Base-by-base conservation (phyloP, 1,284 basidiomycete genomes). In the Rhodofomes roseus region DNA sequence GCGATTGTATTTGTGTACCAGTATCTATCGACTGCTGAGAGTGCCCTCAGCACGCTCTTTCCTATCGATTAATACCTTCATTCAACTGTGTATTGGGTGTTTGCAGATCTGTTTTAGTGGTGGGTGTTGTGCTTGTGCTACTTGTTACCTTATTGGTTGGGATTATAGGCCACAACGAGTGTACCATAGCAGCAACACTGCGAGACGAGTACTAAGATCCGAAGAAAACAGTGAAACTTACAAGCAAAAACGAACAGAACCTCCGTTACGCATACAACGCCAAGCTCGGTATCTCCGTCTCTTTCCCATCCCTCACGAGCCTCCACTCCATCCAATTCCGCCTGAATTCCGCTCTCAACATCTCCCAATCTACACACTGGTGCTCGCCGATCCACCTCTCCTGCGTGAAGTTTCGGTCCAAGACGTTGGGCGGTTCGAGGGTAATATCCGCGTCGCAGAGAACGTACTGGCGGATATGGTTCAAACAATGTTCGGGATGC, bases 371-470 rank as follows among this genome's bases (percentile, higher is more conserved):
- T 54, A 60, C 44, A 37, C 66, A 67, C 44, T 40, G 56, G 34
- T 60, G 66, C 56, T 58, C 64, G 5, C 58, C 64, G 1, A 61
- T 62, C 58, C 54, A 54, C 36, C 60, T 43, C 18, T 58, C 56
- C 44, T 14, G 7, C 44, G 55, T 57, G 31, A 55, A 43, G 23
- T 66, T 63, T 14, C 63, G 56, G 48, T 54, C 43, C 20, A 67
- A 53, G 54, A 57, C 64, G 25, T 67, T 63, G 1, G 57, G 67
- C 2, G 71, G 68, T 60, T 76, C 74, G 27, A 75, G 68, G 16
- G 73, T 73, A 5, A 64, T 64, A 58, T 76, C 73, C 55, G 73
- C 71, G 20, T 67, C 65, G 61, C 74, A 76, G 29, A 76, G 66
- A 27, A 73, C 68, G 29, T 68, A 65, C 64, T 74, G 73, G 9